A percentile compares a stretch with the other conserved stretches of the same genome.
Conservation (phyloP, 2,329 filamentous ascomycete species). For the Fusarium verticillioides region DNA sequence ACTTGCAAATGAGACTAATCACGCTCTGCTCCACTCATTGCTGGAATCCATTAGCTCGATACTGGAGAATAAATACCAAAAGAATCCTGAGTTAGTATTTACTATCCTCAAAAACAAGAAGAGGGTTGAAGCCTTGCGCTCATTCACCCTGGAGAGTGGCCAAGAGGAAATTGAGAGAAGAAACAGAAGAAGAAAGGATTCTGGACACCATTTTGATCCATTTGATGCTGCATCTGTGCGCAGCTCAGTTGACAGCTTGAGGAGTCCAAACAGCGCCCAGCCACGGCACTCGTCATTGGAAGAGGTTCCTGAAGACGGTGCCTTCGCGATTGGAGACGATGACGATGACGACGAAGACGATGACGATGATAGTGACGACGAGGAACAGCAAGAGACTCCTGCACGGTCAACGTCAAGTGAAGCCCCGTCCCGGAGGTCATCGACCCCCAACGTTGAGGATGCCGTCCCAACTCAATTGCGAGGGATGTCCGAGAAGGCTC, state of each 20-base stretch:
- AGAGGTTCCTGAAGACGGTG: conserved; percentile 69
- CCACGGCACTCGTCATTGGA: conserved; percentile 45
- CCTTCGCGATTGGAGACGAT: conserved; percentile 90
- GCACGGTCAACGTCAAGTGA: conserved; percentile 73
- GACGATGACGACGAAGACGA: conserved; percentile 49
- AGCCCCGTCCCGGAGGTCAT: conserved; percentile 72
- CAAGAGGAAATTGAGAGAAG: conserved; percentile 90
- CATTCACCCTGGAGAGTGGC: conserved; percentile 91
- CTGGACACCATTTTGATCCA: conserved; percentile 60
- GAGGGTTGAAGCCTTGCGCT: conserved; percentile 84
- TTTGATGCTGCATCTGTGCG: conserved; percentile 62
- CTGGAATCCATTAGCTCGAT: conserved; percentile 91
- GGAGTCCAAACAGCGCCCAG: conserved; percentile 63
- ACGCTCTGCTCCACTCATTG: conserved; percentile 80
- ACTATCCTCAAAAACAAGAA: conserved; percentile 82
- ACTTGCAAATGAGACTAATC: conserved; percentile 91
- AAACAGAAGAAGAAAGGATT: conserved; percentile 76
- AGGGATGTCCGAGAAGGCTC: conserved; percentile 96
- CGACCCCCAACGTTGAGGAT: conserved; percentile 76
- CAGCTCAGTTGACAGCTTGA: conserved; percentile 74
- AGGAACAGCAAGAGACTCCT: conserved; percentile 63
- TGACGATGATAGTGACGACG: conserved; percentile 67
- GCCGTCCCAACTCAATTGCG: conserved; percentile 83
- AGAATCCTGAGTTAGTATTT: conserved; percentile 85
- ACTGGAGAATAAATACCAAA: conserved; percentile 85